Conservation (phyloP, 371 early-diverging fungal genomes). For the Rhizopus stolonifer region DNA sequence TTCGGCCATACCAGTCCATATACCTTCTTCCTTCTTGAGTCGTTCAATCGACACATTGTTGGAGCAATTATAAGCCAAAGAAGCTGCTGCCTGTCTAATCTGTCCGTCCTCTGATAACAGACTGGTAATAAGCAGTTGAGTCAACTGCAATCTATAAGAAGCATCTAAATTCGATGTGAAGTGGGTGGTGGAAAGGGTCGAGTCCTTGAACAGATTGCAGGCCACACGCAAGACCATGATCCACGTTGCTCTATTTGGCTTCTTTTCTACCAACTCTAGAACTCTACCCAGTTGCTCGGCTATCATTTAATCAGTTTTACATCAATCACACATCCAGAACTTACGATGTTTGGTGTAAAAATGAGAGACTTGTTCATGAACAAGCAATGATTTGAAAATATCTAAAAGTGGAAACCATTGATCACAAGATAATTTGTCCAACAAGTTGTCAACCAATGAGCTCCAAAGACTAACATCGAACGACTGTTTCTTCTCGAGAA, state of each 20-base stretch:
- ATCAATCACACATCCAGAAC: slow-evolving; percentile 17
- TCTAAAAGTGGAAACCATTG: slow-evolving; percentile 69
- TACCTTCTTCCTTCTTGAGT: slow-evolving; percentile 41
- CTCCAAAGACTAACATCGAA: slow-evolving; percentile 36
- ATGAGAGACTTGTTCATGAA: slow-evolving; percentile 39
- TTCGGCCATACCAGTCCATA: slow-evolving; percentile 35
- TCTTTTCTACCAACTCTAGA: slow-evolving; percentile 30
- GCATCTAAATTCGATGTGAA: slow-evolving; percentile 52
- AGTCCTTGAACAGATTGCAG: slow-evolving; percentile 61
- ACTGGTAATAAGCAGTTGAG: slow-evolving; percentile 60
- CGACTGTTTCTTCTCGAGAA: slow-evolving; percentile 15
- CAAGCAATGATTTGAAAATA: slow-evolving; percentile 59
- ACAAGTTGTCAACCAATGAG: slow-evolving; percentile 34
- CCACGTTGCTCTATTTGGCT: slow-evolving; percentile 25
- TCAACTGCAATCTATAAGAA: slow-evolving; percentile 50
- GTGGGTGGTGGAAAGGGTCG: slow-evolving; percentile 41
- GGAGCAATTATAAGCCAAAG: slow-evolving; percentile 68
- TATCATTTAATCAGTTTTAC: slow-evolving; percentile 1
- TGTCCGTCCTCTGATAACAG: slow-evolving; percentile 55
- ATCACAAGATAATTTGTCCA: slow-evolving; percentile 40
- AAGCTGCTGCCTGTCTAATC: slow-evolving; percentile 66
- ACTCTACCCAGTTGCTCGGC: slow-evolving; percentile 32
- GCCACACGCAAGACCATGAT: slow-evolving; percentile 42
- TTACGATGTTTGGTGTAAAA: slow-evolving; percentile 49
- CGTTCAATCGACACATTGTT: slow-evolving; percentile 48